Base-by-base conservation (phyloP, 78 protist species). In the Tieghemostelium lacteum region DNA sequence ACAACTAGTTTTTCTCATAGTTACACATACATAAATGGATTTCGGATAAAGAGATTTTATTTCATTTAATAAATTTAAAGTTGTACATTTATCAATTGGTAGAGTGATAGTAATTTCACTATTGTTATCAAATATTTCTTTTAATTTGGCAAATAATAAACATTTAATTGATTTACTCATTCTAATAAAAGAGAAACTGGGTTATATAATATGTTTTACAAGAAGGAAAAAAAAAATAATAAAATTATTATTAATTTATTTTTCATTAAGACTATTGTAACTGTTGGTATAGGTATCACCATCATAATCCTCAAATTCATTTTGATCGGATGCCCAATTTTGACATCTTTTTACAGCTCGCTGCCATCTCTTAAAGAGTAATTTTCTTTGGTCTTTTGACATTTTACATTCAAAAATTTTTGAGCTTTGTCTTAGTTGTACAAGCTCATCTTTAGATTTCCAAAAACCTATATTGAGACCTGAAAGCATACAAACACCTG, bases 401-500 rank as follows among this genome's bases (percentile, higher is more conserved):
- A 83, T 83, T 26, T 4, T 20, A 14, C 57, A 36, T 54, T 50
- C 76, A 31, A 83, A 83, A 0, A 83, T 37, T 22, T 50, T 45
- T 0, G 91, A 83, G n/a, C 80, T 83, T 10, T 60, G 24, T 66
- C 91, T 66, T 7, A 83, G 52, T 22, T 36, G 12, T 1, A 50
- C 40, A 4, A 83, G 39, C 5, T 83, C 91, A 24, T 83, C 78
- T 45, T 83, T 83, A 0, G 75, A 29, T 24, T 66, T 69, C 91
- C 91, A 83, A 37, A 83, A 22, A 7, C 91, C 91, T 16, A 69
- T 67, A 4, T 58, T 40, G 22, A 83, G 31, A 39, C 91, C 91
- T 0, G 91, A 63, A 7, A 83, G 24, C 91, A 83, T 83, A 31
- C 78, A 83, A 19, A 69, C 78, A 40, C 91, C 91, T 12, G 78